Evolutionary conservation across 345 rosid species (phyloP).

Genomic region (Cardamine resedifolia): DNA sequence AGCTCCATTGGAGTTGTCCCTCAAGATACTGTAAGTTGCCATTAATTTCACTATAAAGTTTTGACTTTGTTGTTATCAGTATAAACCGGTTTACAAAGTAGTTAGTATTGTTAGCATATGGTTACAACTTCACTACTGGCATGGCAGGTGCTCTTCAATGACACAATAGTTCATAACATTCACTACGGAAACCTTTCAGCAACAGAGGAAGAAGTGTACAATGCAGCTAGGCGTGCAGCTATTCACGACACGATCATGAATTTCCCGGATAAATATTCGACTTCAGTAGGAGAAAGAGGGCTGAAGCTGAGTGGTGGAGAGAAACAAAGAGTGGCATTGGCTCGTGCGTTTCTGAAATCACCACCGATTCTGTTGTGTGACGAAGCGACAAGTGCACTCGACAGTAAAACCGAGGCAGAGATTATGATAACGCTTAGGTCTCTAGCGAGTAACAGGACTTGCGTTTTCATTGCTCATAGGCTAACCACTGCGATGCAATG

Average conservation of each 20-base stretch:
- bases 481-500: slow-evolving; percentile 99
- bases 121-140: background rate
- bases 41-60: background rate
- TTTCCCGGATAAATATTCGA: slow-evolving; percentile 79
- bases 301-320: slow-evolving; percentile 97
- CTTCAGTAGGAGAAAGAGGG: slow-evolving; percentile 94
- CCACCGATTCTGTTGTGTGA: slow-evolving; percentile 85
- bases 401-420: slow-evolving; percentile 93
- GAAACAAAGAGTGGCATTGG: slow-evolving; percentile 94
- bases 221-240: slow-evolving; percentile 82
- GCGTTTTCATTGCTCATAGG: slow-evolving; percentile 88
- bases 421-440: slow-evolving; percentile 78
- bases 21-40: slow-evolving; percentile 82
- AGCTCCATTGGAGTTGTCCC: slow-evolving; percentile 85
- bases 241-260: slow-evolving; percentile 87
- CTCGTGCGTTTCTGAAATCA: slow-evolving; percentile 88
- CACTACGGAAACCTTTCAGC: slow-evolving; percentile 90
- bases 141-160: slow-evolving; percentile 86
- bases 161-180: slow-evolving; percentile 91
- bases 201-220: slow-evolving; percentile 78
- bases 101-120: background rate
- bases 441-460: slow-evolving; percentile 73
- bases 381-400: slow-evolving; percentile 96
- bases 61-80: background rate
- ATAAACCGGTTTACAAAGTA: slow-evolving; percentile 1